Base-by-base conservation (phyloP, 1,139 yeast species). In the Lodderomyces elongisporus region DNA sequence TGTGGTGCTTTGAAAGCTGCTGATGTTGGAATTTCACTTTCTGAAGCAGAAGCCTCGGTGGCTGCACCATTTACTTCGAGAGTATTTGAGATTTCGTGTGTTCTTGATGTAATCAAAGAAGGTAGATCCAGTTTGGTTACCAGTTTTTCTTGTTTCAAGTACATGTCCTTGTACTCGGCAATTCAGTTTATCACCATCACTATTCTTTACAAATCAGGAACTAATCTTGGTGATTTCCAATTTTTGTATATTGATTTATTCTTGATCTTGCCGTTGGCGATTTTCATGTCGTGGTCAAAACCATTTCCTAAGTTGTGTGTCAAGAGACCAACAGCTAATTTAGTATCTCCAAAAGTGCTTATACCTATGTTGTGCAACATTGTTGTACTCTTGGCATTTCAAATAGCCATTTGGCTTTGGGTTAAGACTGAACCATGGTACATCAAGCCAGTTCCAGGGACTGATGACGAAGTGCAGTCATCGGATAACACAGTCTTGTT, bases 1-100 rank as follows among this genome's bases (percentile, higher is more conserved):
- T 91, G 97, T 60, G 98, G 98, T 46, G 99, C 99, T 0, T 66
- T 91, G 38, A 91, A 89, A 50, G 96, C 96, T 5, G 97, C 98
- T 0, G 95, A 91, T 60, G 95, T 91, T 30, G 98, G 99, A 14
- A 79, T 93, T 20, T 89, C 97, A 0, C 66, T 91, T 32, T 85
- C 96, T 21, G 98, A 91, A 54, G 98, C 98, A 0, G 99, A 91
- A 54, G 98, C 98, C 0, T 85, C 95, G 4, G 96, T 93, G 14
- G 98, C 98, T 1, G 97, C 98, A 0, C 98, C 99, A 2, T 91
- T 91, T 55, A 93, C 99, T 0, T 85, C 96, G 1, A 72, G 93
- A 32, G 59, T 75, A 1, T 91, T 91, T 60, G 96, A 91, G 47
- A 88, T 91, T 27, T 79, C 95, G 2, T 91, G 98, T 62, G 95